phyloP scores from a whole-genome alignment of 495 filamentous ascomycete species.

The Xylaria palmicola region DNA sequence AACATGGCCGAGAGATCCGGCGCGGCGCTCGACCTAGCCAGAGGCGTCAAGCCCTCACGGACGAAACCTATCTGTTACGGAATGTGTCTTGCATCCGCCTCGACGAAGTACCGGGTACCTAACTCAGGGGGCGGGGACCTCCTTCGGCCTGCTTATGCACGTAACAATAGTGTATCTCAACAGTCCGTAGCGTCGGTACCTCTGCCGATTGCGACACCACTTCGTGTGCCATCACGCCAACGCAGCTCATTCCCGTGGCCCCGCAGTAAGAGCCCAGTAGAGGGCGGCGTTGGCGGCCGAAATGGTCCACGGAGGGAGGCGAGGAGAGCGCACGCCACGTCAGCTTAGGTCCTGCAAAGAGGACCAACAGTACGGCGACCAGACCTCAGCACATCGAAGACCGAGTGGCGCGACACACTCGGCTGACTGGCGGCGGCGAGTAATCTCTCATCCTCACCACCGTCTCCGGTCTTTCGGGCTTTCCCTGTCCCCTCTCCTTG shows the following conservation, averaged over 20 bases:
- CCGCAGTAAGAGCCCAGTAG: not conserved
- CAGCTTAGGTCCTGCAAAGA: not conserved
- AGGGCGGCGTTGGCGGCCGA: not conserved
- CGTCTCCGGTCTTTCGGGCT: not conserved
- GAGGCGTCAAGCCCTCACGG: not conserved
- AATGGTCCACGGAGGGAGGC: not conserved
- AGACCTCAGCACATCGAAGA: not conserved
- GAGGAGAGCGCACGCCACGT: constrained; percentile 2
- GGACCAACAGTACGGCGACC: not conserved
- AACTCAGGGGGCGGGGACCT: not conserved
- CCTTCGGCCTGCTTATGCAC: constrained; percentile 10
- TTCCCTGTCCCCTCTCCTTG: not conserved
- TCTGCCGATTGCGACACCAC: constrained; percentile 11
- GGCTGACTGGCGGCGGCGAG: constrained; percentile 7
- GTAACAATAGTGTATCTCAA: constrained; percentile 11
- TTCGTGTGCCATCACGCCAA: not conserved
- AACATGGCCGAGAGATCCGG: constrained; percentile 8
- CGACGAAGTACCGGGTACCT: not conserved
- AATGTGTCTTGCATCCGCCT: not conserved
- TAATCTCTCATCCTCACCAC: not conserved
- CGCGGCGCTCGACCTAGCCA: not conserved
- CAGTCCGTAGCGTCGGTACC: constrained; percentile 13
- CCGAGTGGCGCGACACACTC: constrained; percentile 3
- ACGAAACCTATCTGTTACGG: constrained; percentile 1
- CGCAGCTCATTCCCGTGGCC: not conserved